Evolutionary conservation across 345 rosid species (phyloP).

Genomic region (Geranium rotundifolium): DNA sequence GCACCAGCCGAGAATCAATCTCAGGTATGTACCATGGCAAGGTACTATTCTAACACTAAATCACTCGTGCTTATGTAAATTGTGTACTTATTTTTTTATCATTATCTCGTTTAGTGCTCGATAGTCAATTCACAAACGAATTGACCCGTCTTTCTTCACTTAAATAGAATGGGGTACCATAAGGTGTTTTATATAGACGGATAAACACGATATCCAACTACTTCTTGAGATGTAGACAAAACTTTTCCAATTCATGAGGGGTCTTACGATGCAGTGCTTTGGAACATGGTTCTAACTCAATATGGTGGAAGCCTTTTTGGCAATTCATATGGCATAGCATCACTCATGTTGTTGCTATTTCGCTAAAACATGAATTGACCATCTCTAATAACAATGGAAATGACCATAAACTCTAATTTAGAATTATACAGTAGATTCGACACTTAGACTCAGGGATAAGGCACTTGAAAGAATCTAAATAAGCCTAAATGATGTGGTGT

Average conservation of each 20-base stretch:
- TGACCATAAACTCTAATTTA: too few relatives aligned
- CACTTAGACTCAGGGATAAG: too few relatives aligned
- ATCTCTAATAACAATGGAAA: too few relatives aligned
- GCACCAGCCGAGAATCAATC: too few relatives aligned
- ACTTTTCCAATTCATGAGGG: neutral
- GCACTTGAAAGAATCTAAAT: too few relatives aligned
- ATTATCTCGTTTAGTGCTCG: slow-evolving; percentile 7
- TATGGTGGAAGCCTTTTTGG: neutral
- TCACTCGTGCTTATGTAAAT: neutral
- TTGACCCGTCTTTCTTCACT: neutral
- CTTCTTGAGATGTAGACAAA: neutral
- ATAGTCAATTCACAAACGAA: neutral
- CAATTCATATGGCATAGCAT: too few relatives aligned
- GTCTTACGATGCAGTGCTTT: neutral
- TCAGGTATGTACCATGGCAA: too few relatives aligned
- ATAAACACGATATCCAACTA: neutral
- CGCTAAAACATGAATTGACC: too few relatives aligned
- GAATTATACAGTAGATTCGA: too few relatives aligned
- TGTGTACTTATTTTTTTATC: slow-evolving; percentile 6
- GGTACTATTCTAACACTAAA: too few relatives aligned
- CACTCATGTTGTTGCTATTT: too few relatives aligned
- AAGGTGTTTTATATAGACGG: neutral
- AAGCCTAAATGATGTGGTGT: too few relatives aligned
- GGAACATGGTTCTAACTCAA: neutral
- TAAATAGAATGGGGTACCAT: neutral